phyloP scores from a whole-genome alignment of 129 eudicot species.

The Apium graveolens region DNA sequence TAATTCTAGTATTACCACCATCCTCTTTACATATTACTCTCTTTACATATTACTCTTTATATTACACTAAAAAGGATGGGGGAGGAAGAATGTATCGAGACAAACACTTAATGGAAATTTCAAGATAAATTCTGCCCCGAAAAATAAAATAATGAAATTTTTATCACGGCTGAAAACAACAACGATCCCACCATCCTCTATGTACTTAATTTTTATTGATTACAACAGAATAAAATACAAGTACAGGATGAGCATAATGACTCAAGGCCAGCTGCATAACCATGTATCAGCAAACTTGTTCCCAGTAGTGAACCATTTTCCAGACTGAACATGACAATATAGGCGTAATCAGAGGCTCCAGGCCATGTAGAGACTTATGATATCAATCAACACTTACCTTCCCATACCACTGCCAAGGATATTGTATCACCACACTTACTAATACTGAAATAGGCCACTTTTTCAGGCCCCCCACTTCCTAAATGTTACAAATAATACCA shows the following conservation, averaged over 20 bases:
- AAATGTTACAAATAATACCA: neutral
- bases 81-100: neutral
- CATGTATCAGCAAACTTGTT: no score
- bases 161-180: no score
- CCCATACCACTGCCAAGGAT: neutral
- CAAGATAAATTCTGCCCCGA: neutral
- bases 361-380: neutral
- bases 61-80: neutral
- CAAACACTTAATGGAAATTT: neutral
- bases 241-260: neutral
- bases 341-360: neutral
- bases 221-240: neutral
- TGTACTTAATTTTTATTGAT: neutral
- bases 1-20: neutral
- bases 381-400: neutral
- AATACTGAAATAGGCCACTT: neutral
- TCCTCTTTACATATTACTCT: neutral
- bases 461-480: neutral
- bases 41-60: neutral
- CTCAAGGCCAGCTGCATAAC: neutral
- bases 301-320: neutral
- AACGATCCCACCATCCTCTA: neutral
- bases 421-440: neutral
- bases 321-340: neutral
- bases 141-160: no score